Base-by-base conservation (phyloP, 805 yeast species). In the Candida vartiovaarae region DNA sequence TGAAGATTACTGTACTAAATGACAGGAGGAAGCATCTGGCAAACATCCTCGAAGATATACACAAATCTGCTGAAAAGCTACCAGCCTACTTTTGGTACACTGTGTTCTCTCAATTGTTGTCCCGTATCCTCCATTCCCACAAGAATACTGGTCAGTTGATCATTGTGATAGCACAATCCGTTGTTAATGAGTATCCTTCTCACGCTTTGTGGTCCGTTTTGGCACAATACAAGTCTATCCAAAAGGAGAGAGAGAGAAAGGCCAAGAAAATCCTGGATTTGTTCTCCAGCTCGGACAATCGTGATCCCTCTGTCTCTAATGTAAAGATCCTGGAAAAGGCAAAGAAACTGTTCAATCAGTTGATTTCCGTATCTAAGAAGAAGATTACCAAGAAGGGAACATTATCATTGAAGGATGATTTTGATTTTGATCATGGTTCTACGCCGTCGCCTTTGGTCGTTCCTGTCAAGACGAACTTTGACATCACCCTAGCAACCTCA, bases 171-270 rank as follows among this genome's bases (percentile, higher is more conserved):
- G 66, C 90, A 8, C 65, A 74, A 10, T 64, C 69, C 10, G 71
- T 91, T 9, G 70, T 83, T 0, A 63, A 65, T 29, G 69, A 75
- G 25, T 93, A 88, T 59, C 96, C 97, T 0, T 74, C 77, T 15
- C 91, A 87, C 48, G 78, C 90, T 23, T 66, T 93, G n/a, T 93
- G 97, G 95, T 78, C 83, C 8, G 78, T 86, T 1, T 67, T 84
- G 34, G 82, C 91, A 0, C 82, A 86, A 50, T 66, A 72, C 4
- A 79, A 81, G 43, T 86, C 95, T 0, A 67, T 65, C 2, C 70
- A 72, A 26, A 49, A 61, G 9, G 71, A 68, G 11, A 66, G 87
- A 51, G 64, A 65, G 3, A 52, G 58, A 15, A 63, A 71, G 41
- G 85, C 82, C 10, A 63, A 60, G 26, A 62, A 62, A 30, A 71